Evolutionary conservation across 192 early-diverging fungal species (phyloP).

Genomic region (Globomyces pollinis-pini): DNA sequence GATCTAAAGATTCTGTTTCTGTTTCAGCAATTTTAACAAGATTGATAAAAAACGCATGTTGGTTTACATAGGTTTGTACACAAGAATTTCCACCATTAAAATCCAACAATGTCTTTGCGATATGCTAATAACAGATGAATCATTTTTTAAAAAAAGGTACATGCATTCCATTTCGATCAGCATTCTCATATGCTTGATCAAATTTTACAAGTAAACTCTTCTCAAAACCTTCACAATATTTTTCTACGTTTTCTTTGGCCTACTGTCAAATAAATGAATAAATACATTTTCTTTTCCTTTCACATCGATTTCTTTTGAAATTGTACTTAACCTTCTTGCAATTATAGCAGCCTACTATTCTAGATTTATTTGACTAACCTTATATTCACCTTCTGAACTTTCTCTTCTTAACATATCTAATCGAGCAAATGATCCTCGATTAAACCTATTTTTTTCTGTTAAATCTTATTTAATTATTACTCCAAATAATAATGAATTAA

Average conservation of each 20-base stretch:
- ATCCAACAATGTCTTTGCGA: constrained; percentile 78
- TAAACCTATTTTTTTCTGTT: no score
- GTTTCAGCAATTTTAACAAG: constrained; percentile 58
- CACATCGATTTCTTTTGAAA: constrained; percentile 75
- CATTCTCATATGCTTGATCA: constrained; percentile 72
- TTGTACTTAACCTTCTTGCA: constrained; percentile 71
- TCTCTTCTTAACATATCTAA: constrained; percentile 67
- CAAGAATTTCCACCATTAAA: constrained; percentile 96
- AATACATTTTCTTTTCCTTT: constrained; percentile 55
- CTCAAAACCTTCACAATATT: constrained; percentile 88
- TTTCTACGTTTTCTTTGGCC: constrained; percentile 81
- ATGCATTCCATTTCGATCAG: constrained; percentile 67
- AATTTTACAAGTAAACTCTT: constrained; percentile 81
- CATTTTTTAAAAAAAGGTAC: constrained; percentile 39
- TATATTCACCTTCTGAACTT: constrained; percentile 76
- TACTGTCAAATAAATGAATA: constrained; percentile 19
- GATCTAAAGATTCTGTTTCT: constrained; percentile 18
- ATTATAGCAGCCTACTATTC: constrained; percentile 68
- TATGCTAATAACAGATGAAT: constrained; percentile 70
- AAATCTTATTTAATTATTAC: no score
- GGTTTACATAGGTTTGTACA: constrained; percentile 91
- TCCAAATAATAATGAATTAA: constrained; percentile 90
- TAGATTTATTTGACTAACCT: constrained; percentile 42
- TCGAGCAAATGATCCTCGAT: constrained; percentile 59
- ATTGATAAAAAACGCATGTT: constrained; percentile 92